A percentile compares a stretch with the other conserved stretches of the same genome.
These are phyloP conservation scores for Pyrenophora tritici-repentis DNA, from an alignment of 2,329 filamentous ascomycete species.

Conservation along the genomic window DNA sequence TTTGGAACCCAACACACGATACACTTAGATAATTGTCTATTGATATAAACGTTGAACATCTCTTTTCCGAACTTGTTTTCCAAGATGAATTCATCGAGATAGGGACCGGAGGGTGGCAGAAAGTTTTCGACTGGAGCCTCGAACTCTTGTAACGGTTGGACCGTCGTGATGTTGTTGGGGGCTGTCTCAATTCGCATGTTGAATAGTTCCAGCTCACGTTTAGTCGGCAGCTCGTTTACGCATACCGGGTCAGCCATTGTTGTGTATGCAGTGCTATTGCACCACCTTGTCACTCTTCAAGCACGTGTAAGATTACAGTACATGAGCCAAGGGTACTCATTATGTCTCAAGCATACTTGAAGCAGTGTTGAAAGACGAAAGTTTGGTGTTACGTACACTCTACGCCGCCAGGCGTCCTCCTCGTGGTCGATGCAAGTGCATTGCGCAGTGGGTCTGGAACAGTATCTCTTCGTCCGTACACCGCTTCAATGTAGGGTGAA, in stretches of 20 bases:
- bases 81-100: not conserved
- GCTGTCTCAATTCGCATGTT: not conserved
- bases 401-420: not conserved
- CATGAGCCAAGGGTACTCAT: not conserved
- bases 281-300: not conserved
- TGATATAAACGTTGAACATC: not conserved
- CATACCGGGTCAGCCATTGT: not conserved
- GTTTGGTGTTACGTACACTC: not conserved
- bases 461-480: not conserved
- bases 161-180: not conserved
- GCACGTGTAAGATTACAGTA: not conserved
- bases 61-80: not conserved
- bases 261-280: not conserved
- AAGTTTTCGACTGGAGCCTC: fast-evolving
- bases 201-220: not conserved
- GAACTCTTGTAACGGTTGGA: not conserved
- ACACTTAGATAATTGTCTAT: not conserved
- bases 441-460: not conserved
- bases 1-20: not conserved
- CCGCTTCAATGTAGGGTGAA: not conserved
- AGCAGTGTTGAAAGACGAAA: not conserved
- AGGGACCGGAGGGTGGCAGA: not conserved
- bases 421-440: not conserved
- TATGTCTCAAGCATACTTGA: not conserved
- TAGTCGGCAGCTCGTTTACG: not conserved